Percentiles rank a stretch among this genome's conserved stretches.
phyloP scores from a whole-genome alignment of 352 stramenopile genomes.

The Phytopythium delawarense region DNA sequence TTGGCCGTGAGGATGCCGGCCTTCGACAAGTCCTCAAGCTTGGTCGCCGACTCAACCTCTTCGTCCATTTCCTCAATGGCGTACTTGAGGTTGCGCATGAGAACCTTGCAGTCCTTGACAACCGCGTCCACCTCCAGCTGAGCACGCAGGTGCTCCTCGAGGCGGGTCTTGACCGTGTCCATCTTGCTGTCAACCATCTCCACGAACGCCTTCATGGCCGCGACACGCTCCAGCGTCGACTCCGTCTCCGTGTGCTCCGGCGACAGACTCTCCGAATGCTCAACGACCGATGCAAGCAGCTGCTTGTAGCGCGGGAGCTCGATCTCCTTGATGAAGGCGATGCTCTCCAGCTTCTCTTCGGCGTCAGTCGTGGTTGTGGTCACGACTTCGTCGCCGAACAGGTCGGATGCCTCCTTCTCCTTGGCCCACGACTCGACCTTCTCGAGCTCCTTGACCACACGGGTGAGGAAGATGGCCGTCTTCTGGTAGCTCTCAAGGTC shows the following conservation, averaged over 20 bases:
- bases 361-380: constrained; percentile 58
- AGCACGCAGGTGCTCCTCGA: constrained; percentile 50
- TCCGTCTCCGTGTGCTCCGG: constrained; percentile 65
- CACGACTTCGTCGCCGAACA: constrained; percentile 57
- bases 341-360: constrained; percentile 81
- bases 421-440: constrained; percentile 82
- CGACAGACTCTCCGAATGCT: constrained; percentile 59
- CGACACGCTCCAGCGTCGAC: constrained; percentile 64
- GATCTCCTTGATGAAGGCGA: constrained; percentile 80
- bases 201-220: constrained; percentile 76
- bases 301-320: constrained; percentile 84
- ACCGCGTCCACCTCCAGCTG: constrained; percentile 77
- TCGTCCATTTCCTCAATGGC: constrained; percentile 87
- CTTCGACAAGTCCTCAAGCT: constrained; percentile 61
- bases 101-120: constrained; percentile 81
- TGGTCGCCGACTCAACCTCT: constrained; percentile 73
- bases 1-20: constrained; percentile 61
- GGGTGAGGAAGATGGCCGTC: constrained; percentile 76
- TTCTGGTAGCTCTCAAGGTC: constrained; percentile 82
- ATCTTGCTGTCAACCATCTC: constrained; percentile 66
- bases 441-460: constrained; percentile 82
- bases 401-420: constrained; percentile 65
- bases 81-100: constrained; percentile 88
- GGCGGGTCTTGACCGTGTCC: constrained; percentile 49
- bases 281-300: constrained; percentile 58